Base-by-base conservation (phyloP, 116 monocot genomes). In the Iris pallida region DNA sequence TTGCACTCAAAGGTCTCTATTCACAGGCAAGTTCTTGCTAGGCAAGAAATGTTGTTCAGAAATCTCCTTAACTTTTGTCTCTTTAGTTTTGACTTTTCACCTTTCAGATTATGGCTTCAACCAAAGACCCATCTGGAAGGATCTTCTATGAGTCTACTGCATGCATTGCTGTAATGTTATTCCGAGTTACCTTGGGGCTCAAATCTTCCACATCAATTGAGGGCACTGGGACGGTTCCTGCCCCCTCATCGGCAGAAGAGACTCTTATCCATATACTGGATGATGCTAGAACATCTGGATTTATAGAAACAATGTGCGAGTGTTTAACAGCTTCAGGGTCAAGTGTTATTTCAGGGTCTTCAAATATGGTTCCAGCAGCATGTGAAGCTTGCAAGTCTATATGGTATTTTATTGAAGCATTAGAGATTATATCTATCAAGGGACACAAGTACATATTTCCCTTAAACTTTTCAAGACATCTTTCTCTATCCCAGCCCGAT, bases 311-410 rank as follows among this genome's bases (percentile, higher is more conserved):
- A 6, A 63, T 98, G 51, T 76, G 75, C 15, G 61, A 87, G 10
- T 88, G 87, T 62, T 79, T 98, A 76, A 63, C 47, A 53, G 70
- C 53, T 79, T 88, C 85, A 42, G 93, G 98, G 6, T 86, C 88
- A 47, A 80, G 78, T 68, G 73, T 88, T 20, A 69, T 84, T 53
- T 82, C 88, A 68, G 97, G 90, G 16, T 84, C 93, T 62, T 74
- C 81, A 71, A 85, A 82, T 79, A 85, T 88, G 88, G 68, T 93
- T 5, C 98, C 98, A 64, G 90, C 93, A 60, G 93, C 90, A 61
- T 98, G 98, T 82, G 98, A 98, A 84, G 79, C 90, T 59, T 90
- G 93, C 86, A 98, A 98, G 68, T 69, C 81, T 42, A 80, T 90
- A 8, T 98, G 98, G 98, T 83, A 80, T 72, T 68, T 93, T 43